Percentiles rank a stretch among this genome's conserved stretches.
Conservation (phyloP, 2,329 filamentous ascomycete species). For the Verticillium tricorpus region DNA sequence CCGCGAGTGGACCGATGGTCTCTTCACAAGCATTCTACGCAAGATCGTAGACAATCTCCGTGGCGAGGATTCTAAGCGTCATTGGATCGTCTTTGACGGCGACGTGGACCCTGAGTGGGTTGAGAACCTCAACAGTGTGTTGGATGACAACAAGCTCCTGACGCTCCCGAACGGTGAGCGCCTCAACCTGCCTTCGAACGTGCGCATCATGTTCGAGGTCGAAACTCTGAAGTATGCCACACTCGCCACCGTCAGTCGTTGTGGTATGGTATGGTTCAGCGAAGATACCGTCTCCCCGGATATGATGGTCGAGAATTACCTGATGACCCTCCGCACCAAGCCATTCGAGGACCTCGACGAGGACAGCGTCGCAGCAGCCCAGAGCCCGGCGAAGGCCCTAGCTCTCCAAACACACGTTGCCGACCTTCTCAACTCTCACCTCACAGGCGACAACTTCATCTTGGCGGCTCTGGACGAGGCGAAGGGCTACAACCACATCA, state of each 20-base stretch:
- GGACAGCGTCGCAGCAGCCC: constrained; percentile 72
- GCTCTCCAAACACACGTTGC: constrained; percentile 76
- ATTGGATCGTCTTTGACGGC: constrained; percentile 99
- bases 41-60: constrained; percentile 99
- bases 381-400: constrained; percentile 72
- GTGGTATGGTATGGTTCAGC: constrained; percentile 99
- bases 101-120: constrained; percentile 99
- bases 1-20: constrained; percentile 95
- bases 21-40: constrained; percentile 95
- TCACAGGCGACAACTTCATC: constrained; percentile 78
- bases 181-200: constrained; percentile 88
- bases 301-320: constrained; percentile 92
- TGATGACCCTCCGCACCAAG: constrained; percentile 74
- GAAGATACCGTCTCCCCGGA: constrained; percentile 90
- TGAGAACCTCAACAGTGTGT: constrained; percentile 98
- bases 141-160: constrained; percentile 97
- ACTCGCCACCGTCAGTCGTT: constrained; percentile 96
- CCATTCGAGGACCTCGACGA: constrained; percentile 96
- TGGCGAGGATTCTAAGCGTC: constrained; percentile 92
- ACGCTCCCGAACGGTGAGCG: constrained; percentile 97
- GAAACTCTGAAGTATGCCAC: constrained; percentile 97
- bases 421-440: constrained; percentile 68
- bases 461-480: constrained; percentile 72
- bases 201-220: constrained; percentile 99
- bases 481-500: constrained; percentile 83